A percentile compares a stretch with the other conserved stretches of the same genome.
phyloP scores from a whole-genome alignment of 345 rosid species.

The Excoecaria agallocha region DNA sequence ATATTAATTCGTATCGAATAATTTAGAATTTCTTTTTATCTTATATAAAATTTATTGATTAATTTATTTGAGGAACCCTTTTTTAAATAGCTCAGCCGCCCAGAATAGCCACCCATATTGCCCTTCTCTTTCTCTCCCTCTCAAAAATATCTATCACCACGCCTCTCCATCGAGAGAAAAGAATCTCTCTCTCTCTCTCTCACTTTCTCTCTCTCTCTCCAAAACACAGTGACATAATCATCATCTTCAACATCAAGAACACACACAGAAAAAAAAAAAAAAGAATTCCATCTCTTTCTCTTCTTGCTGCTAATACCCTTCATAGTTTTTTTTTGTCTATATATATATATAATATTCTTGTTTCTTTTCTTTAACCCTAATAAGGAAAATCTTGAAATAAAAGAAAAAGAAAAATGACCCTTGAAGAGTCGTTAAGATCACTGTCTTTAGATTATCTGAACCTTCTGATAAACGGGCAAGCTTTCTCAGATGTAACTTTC shows the following conservation, averaged over 20 bases:
- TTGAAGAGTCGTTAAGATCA: constrained; percentile 83
- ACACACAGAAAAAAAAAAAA: neutral
- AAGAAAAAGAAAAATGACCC: constrained; percentile 32
- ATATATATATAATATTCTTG: neutral
- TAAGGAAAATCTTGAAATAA: neutral
- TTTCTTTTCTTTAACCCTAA: constrained; percentile 24
- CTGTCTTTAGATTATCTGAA: constrained; percentile 88
- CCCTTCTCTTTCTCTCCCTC: constrained; percentile 26
- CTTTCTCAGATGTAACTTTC: constrained; percentile 97
- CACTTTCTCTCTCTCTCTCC: no score
- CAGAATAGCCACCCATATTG: constrained; percentile 67
- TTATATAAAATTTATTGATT: neutral
- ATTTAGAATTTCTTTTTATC: neutral
- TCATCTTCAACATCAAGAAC: constrained; percentile 14
- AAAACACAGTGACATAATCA: constrained; percentile 28
- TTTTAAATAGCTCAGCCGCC: constrained; percentile 74
- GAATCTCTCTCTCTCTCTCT: constrained; percentile 42
- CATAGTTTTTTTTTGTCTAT: no score
- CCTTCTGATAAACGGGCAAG: constrained; percentile 95
- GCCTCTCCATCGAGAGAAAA: constrained; percentile 26
- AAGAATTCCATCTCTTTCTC: neutral
- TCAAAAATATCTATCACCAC: constrained; percentile 48
- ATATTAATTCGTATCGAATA: neutral
- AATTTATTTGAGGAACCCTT: constrained; percentile 4
- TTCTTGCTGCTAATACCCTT: neutral